A percentile compares a stretch with the other conserved stretches of the same genome.
These are phyloP conservation scores for Favolaschia claudopus DNA, from an alignment of 768 basidiomycete species.

Conservation along the genomic window DNA sequence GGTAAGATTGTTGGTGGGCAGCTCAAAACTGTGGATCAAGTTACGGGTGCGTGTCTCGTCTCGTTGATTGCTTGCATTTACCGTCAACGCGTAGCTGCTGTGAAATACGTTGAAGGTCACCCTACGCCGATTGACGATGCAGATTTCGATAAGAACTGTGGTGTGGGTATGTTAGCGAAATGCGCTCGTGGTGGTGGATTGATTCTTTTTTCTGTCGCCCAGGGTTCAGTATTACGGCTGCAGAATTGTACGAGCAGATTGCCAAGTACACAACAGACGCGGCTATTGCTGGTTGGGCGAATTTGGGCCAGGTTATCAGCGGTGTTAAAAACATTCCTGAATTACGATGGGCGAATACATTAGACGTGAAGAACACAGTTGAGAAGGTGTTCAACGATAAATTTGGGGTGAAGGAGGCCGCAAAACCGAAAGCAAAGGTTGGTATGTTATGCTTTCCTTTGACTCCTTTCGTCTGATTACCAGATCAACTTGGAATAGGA, in stretches of 20 bases:
- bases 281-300: constrained; percentile 73
- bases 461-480: background rate
- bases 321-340: constrained; percentile 66
- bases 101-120: constrained; percentile 74
- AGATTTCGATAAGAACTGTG: constrained; percentile 82
- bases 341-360: constrained; percentile 82
- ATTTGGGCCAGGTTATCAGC: constrained; percentile 71
- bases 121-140: constrained; percentile 66
- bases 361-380: constrained; percentile 84
- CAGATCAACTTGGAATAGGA: constrained; percentile 42
- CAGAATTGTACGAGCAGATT: constrained; percentile 65
- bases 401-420: constrained; percentile 77
- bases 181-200: background rate
- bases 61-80: background rate
- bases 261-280: constrained; percentile 64
- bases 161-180: constrained; percentile 81
- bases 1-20: constrained; percentile 74
- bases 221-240: constrained; percentile 83
- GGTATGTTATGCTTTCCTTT: constrained; percentile 1
- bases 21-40: constrained; percentile 85
- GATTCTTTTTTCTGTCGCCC: constrained; percentile 1
- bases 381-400: constrained; percentile 71
- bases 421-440: constrained; percentile 75
- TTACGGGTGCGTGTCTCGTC: constrained; percentile 66
- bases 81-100: constrained; percentile 62